phyloP scores from a whole-genome alignment of 2,329 filamentous ascomycete genomes.

The Elsinoe fawcettii region DNA sequence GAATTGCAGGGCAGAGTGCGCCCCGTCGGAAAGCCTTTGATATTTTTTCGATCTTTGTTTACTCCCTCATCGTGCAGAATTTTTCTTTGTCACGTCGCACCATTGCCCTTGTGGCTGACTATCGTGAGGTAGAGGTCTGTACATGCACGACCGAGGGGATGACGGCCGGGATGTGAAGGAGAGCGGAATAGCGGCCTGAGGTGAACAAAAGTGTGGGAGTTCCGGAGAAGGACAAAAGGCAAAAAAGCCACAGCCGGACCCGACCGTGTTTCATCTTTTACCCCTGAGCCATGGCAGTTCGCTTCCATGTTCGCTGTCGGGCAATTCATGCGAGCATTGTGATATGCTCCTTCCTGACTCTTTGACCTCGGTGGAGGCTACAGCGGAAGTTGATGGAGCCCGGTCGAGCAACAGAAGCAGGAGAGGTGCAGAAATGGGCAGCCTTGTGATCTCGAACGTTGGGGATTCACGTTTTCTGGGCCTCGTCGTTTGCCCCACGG shows the following conservation, averaged over 20 bases:
- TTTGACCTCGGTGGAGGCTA: neutral
- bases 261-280: neutral
- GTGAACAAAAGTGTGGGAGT: neutral
- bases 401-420: neutral
- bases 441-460: constrained; percentile 4
- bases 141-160: constrained; percentile 9
- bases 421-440: neutral
- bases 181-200: neutral
- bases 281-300: neutral
- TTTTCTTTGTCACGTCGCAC: constrained; percentile 2
- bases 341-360: neutral
- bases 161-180: neutral
- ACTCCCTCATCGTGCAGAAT: neutral
- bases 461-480: constrained; percentile 1
- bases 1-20: neutral
- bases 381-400: neutral
- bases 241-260: neutral
- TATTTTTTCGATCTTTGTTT: neutral
- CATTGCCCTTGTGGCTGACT: constrained; percentile 1
- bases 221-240: neutral
- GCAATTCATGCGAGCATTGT: neutral
- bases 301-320: neutral
- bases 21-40: constrained; percentile 3
- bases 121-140: neutral
- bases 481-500: neutral